Evolutionary conservation across 352 stramenopile genomes (phyloP), one percentile per base, ranked within the genome.

Genomic region (Phytophthora brassicae): DNA sequence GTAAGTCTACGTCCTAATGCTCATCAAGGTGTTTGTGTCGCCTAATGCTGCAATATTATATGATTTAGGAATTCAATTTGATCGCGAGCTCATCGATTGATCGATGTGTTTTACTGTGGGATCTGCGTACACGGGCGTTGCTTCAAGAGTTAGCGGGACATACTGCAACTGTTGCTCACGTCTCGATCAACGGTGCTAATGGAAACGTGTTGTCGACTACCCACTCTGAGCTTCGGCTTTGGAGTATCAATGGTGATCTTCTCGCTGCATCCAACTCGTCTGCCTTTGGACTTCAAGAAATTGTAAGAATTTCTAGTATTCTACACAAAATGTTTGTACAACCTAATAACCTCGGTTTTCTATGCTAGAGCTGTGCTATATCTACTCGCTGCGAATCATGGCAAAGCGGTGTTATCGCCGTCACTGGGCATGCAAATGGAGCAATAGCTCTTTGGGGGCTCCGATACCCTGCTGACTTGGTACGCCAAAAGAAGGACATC

Each of bases 171-270:
- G 72, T 91, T n/a, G 39, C 50, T 5, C 73, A 88, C 17, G 79
- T 89, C 11, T 75, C 65, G 0, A 89, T 93, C 60, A 93, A 93
- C 60, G 68, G 76, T 16, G 65, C 83, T 3, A 90, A 81, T 43
- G 81, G 77, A 5, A 89, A 89, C 54, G 38, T 93, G 5, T 16
- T 89, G 12, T 88, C 84, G 2, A 60, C 71, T 4, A 85, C 84
- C 4, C 44, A 51, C 4, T 60, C 64, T 0, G 81, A 93, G 43
- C 13, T 93, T 6, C 81, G 84, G 3, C 38, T 91, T 2, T 93
- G 84, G 84, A 90, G 81, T 57, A 83, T 93, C 44, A 93, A 93
- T 23, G 84, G 84, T 0, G 84, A 93, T 46, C 62, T 93, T 6
- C 62, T 93, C 5, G 82, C 81, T 6, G 72, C 70, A n/a, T 81